Evolutionary conservation across 192 early-diverging fungal species (phyloP), one percentile per base, ranked within the genome.

Genomic region (Coemansia sp.): DNA sequence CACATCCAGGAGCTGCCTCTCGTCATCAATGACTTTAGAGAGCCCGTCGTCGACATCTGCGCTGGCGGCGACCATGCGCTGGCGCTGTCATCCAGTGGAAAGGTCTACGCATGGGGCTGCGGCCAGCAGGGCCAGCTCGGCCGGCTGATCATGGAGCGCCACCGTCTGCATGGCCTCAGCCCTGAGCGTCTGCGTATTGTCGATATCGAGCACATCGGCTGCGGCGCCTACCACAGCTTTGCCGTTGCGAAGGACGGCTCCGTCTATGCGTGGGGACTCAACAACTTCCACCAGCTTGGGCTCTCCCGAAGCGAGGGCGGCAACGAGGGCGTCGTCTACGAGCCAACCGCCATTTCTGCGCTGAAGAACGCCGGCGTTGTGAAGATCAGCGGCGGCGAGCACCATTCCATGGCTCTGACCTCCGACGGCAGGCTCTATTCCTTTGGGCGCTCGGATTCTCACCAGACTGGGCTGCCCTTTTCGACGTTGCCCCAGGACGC

Each of bases 51-150:
- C 12, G 88, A 91, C 44, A 85, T 98, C 70, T 87, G 87, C 16
- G 87, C 89, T 35, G 95, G 95, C 60, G 87, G 88, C 52, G 93
- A 98, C 68, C 97, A 98, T 68, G 87, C 91, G 20, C 77, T 94
- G 18, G 93, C 92, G 11, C 66, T 95, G 36, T 86, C 91, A 16
- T 65, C 34, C 57, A 85, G 88, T 63, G 93, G 93, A 48, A 82
- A 85, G 62, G 88, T 97, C 24, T 95, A 89, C 75, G 89, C 89
- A 8, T 98, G 94, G 94, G 97, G 95, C 20, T 89, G 89, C 73
- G 91, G 91, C 11, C 92, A 96, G 68, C 93, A 94, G 64, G 90
- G 89, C 67, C 94, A 96, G 76, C 85, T 96, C 20, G 96, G 96
- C 55, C 90, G 93, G 55, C 82, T 88, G 49, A 86, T 96, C 62